A percentile compares a stretch with the other conserved stretches of the same genome.
phyloP scores from a whole-genome alignment of 2,329 filamentous ascomycete genomes.

The Fusarium citri region DNA sequence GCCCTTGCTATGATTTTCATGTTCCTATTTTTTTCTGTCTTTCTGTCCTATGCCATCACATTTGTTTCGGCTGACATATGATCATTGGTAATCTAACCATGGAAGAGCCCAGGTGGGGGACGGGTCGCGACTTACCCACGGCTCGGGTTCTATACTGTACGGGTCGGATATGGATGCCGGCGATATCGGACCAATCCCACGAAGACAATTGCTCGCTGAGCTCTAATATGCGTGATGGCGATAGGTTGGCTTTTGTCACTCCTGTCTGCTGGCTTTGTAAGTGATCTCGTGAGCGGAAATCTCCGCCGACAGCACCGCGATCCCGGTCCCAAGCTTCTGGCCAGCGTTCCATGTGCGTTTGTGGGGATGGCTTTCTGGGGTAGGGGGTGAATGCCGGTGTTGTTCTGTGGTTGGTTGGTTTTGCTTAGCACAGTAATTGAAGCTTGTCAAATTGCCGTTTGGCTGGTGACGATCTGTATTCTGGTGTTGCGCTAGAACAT shows the following conservation, averaged over 20 bases:
- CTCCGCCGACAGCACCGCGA: slow-evolving; percentile 17
- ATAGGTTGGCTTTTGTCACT: slow-evolving; percentile 34
- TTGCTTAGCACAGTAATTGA: slow-evolving; percentile 1
- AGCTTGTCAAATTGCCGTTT: background rate
- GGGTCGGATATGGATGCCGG: slow-evolving; percentile 19
- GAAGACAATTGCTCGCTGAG: slow-evolving; percentile 29
- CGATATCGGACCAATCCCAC: slow-evolving; percentile 47
- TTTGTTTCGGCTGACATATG: slow-evolving; percentile 45
- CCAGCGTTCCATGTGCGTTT: slow-evolving; percentile 10
- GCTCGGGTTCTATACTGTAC: slow-evolving; percentile 16
- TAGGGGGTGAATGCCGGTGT: background rate
- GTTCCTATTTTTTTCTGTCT: background rate
- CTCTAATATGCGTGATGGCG: slow-evolving; percentile 21
- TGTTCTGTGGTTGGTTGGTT: background rate
- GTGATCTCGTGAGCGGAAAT: slow-evolving; percentile 37
- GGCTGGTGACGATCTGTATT: background rate
- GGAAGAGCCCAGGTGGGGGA: slow-evolving; percentile 14
- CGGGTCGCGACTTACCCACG: background rate
- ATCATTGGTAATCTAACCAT: slow-evolving; percentile 34
- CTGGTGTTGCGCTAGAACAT: background rate
- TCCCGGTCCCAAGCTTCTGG: slow-evolving; percentile 4
- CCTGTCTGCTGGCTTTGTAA: slow-evolving; percentile 3
- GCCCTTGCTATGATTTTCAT: slow-evolving; percentile 1
- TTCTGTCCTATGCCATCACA: slow-evolving; percentile 31
- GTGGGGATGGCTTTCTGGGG: slow-evolving; percentile 26